Conservation (phyloP, 202 grass and related monocot species). For the Setaria italica region DNA sequence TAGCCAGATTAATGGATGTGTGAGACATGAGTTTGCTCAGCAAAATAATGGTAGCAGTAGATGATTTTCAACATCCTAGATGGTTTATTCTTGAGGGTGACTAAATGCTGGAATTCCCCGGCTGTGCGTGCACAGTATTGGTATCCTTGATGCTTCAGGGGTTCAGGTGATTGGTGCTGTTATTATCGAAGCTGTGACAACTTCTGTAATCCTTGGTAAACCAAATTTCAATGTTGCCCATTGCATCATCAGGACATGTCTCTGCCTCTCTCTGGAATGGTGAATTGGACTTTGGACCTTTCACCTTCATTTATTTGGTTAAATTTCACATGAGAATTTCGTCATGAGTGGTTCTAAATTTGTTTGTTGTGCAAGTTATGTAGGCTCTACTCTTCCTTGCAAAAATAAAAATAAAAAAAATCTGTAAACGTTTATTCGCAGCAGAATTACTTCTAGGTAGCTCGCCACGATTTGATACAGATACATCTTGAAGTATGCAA, state of each 20-base stretch:
- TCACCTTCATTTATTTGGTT: neutral
- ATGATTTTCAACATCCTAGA: slow-evolving; percentile 1
- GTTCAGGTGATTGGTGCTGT: neutral
- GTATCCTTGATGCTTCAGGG: neutral
- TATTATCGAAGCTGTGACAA: neutral
- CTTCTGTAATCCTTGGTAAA: neutral
- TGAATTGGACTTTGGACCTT: neutral
- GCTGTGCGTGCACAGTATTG: neutral
- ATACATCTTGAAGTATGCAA: too few relatives aligned
- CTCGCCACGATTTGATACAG: too few relatives aligned
- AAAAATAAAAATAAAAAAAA: too few relatives aligned
- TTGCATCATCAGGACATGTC: neutral
- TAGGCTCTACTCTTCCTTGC: neutral
- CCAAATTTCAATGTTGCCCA: neutral
- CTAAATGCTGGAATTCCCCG: neutral
- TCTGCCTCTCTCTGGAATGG: neutral
- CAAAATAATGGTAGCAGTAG: neutral
- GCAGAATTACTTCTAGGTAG: too few relatives aligned
- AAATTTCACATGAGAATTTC: neutral
- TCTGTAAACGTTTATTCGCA: too few relatives aligned
- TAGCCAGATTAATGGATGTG: slow-evolving; percentile 9
- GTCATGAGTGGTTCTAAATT: neutral
- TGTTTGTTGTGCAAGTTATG: slow-evolving; percentile 38
- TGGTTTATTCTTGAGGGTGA: neutral
- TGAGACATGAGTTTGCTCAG: neutral